Evolutionary conservation across 345 rosid genomes (phyloP).

Genomic region (Sisymbrium irio): DNA sequence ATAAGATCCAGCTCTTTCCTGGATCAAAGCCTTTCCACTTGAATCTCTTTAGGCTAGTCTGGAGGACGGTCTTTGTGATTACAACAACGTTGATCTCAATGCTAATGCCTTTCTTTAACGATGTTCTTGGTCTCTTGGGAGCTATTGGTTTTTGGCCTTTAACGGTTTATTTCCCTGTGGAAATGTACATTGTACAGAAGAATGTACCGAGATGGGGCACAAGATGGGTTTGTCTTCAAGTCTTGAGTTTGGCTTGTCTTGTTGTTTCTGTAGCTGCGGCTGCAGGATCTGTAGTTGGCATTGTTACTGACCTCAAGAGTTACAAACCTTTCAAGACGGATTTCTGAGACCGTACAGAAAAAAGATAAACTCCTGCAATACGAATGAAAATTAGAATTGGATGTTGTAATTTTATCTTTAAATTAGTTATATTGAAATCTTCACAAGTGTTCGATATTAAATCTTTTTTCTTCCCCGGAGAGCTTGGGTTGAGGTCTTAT

Average conservation of each 20-base stretch:
- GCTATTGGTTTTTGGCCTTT: constrained; percentile 95
- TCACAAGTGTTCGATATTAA: neutral
- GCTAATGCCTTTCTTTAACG: constrained; percentile 88
- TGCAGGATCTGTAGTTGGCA: constrained; percentile 77
- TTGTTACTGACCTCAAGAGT: constrained; percentile 53
- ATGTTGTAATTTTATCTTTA: constrained; percentile 7
- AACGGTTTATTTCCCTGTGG: constrained; percentile 84
- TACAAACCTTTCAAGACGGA: constrained; percentile 63
- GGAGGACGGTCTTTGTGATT: constrained; percentile 86
- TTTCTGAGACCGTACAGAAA: constrained; percentile 32
- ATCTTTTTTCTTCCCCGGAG: neutral
- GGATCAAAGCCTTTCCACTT: constrained; percentile 48
- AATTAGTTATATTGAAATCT: neutral
- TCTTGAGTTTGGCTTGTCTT: constrained; percentile 73
- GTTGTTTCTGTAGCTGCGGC: constrained; percentile 68
- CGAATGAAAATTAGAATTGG: constrained; percentile 3
- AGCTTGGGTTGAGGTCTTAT: neutral
- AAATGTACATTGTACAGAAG: constrained; percentile 79
- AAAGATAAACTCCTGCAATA: neutral
- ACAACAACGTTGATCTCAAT: constrained; percentile 68
- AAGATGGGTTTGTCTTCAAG: constrained; percentile 70
- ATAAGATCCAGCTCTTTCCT: constrained; percentile 43
- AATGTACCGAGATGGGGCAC: constrained; percentile 72
- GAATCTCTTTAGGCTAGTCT: constrained; percentile 70
- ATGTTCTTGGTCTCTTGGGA: constrained; percentile 76